phyloP scores from a whole-genome alignment of 2,329 filamentous ascomycete species.

The Daldinia sp. region DNA sequence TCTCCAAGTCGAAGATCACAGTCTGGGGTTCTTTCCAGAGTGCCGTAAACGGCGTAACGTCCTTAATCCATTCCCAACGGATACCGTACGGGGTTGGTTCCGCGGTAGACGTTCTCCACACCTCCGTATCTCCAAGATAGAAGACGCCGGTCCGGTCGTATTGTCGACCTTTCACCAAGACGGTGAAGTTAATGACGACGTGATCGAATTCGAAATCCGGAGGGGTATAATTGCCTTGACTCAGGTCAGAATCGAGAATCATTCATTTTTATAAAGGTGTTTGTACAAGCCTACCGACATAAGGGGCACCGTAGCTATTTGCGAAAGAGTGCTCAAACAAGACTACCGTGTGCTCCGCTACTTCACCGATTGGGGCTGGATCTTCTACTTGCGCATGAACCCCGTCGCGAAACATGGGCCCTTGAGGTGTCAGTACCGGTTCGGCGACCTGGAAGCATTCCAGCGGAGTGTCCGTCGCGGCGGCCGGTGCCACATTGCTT shows the following conservation, averaged over 20 bases:
- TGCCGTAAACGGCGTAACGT: constrained; percentile 75
- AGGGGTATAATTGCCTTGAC: constrained; percentile 68
- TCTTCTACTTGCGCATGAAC: constrained; percentile 43
- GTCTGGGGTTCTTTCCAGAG: constrained; percentile 76
- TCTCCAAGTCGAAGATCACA: constrained; percentile 82
- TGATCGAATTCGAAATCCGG: constrained; percentile 76
- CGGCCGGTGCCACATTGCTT: constrained; percentile 12
- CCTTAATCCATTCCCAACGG: constrained; percentile 78
- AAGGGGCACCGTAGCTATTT: constrained; percentile 76
- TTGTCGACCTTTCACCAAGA: constrained; percentile 74
- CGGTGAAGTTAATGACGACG: constrained; percentile 79
- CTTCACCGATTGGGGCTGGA: constrained; percentile 20
- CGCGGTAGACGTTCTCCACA: constrained; percentile 85
- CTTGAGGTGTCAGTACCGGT: constrained; percentile 65
- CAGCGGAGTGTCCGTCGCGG: constrained; percentile 47
- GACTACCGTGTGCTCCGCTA: constrained; percentile 57
- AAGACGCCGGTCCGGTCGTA: constrained; percentile 79
- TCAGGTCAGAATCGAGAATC: constrained; percentile 25
- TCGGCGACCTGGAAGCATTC: constrained; percentile 75
- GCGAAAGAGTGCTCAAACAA: constrained; percentile 77
- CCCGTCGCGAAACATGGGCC: constrained; percentile 50
- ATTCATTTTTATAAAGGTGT: not conserved
- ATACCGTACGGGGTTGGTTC: constrained; percentile 77
- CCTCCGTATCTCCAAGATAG: constrained; percentile 78
- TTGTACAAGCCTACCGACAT: constrained; percentile 65